A percentile compares a stretch with the other conserved stretches of the same genome.
Conservation (phyloP, 305 asterid species). For the Andrographis paniculata region DNA sequence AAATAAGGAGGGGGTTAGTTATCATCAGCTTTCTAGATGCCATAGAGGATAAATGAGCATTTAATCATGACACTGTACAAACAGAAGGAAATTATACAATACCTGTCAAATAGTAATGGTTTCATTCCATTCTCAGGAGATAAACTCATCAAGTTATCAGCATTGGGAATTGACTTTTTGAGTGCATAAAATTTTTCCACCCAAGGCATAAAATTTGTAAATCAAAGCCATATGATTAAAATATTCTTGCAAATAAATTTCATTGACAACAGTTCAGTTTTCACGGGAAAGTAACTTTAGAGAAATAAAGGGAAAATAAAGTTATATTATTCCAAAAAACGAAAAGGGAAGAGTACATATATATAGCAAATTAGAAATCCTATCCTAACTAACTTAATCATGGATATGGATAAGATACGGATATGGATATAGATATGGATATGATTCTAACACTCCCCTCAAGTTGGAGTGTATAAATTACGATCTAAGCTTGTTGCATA, state of each 20-base stretch:
- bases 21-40: conserved; percentile 2
- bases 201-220: conserved; percentile 86
- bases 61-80: conserved; percentile 7
- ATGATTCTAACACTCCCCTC: too few species aligned
- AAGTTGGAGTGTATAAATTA: too few species aligned
- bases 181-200: conserved; percentile 66
- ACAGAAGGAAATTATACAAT: conserved; percentile 17
- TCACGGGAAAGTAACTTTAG: conserved; percentile 17
- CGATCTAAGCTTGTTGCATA: too few species aligned
- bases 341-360: too few species aligned
- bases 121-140: conserved; percentile 45
- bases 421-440: too few species aligned
- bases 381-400: too few species aligned
- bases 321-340: too few species aligned
- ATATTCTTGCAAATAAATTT: conserved; percentile 66
- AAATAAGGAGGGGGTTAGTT: too few species aligned
- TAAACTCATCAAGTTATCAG: conserved; percentile 51
- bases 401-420: too few species aligned
- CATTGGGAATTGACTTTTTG: conserved; percentile 87
- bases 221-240: conserved; percentile 86
- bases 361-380: too few species aligned
- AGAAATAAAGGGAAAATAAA: too few species aligned
- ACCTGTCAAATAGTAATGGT: conserved; percentile 90
- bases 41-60: conserved; percentile 12
- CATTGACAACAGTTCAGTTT: conserved; percentile 9